phyloP scores from a whole-genome alignment of 345 rosid genomes.

The Trapa bicornis region DNA sequence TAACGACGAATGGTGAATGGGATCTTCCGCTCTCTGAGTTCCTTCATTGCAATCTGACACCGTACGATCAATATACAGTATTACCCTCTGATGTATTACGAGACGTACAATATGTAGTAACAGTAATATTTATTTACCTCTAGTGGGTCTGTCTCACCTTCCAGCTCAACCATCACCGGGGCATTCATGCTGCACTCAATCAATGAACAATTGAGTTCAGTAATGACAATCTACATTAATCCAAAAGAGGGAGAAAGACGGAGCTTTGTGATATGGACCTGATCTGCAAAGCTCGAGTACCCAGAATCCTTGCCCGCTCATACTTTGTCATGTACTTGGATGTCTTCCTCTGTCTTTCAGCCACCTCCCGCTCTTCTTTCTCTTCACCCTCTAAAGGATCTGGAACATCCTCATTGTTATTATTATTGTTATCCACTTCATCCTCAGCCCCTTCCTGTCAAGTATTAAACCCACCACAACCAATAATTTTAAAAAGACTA shows the following conservation, averaged over 20 bases:
- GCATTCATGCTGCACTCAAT: constrained; percentile 65
- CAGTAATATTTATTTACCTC: constrained; percentile 29
- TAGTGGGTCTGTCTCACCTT: constrained; percentile 82
- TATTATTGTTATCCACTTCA: constrained; percentile 38
- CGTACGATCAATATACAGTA: too few relatives aligned
- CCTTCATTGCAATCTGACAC: constrained; percentile 79
- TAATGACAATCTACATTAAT: background rate
- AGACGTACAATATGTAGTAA: background rate
- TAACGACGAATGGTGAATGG: constrained; percentile 78
- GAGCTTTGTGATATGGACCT: constrained; percentile 25
- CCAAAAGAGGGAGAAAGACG: background rate
- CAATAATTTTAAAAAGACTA: background rate
- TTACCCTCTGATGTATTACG: background rate
- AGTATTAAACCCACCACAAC: background rate
- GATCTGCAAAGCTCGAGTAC: constrained; percentile 78
- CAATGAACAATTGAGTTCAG: constrained; percentile 3
- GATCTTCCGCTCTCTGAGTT: constrained; percentile 69
- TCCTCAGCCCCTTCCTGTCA: constrained; percentile 71
- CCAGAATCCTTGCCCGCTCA: constrained; percentile 78
- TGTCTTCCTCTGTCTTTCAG: constrained; percentile 46
- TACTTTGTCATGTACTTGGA: constrained; percentile 74
- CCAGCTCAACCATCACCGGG: constrained; percentile 90
- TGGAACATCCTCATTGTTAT: constrained; percentile 28
- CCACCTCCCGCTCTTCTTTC: constrained; percentile 30
- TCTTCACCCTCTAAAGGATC: constrained; percentile 62